Evolutionary conservation across 2,329 filamentous ascomycete genomes (phyloP).

Genomic region (Cordyceps militaris): DNA sequence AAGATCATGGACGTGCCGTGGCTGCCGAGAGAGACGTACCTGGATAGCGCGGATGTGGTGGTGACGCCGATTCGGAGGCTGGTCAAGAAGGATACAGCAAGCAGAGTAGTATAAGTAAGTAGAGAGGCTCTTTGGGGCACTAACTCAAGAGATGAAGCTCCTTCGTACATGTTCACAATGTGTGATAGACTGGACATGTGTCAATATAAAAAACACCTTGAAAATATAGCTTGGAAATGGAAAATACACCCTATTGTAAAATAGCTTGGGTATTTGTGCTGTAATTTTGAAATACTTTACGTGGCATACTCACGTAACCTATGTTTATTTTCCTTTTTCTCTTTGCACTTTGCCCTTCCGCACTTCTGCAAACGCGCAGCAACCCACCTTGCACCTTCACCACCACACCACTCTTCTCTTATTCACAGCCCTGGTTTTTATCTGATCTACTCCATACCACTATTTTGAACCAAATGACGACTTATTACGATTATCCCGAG

Average conservation of each 20-base stretch:
- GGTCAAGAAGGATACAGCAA: not conserved
- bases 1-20: slow-evolving; percentile 75
- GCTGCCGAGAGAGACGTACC: slow-evolving; percentile 20
- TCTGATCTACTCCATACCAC: not conserved
- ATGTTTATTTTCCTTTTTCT: too few species aligned
- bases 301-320: not conserved
- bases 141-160: too few species aligned
- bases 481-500: not conserved
- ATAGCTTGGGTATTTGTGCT: too few species aligned
- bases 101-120: not conserved
- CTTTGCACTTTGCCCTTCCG: not conserved
- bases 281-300: too few species aligned
- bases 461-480: not conserved
- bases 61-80: slow-evolving; percentile 20
- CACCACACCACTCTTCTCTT: not conserved
- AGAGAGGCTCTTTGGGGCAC: not conserved
- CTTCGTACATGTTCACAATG: too few species aligned
- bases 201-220: too few species aligned
- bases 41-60: slow-evolving; percentile 12
- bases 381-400: not conserved
- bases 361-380: not conserved
- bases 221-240: too few species aligned
- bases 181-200: too few species aligned
- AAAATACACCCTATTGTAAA: too few species aligned
- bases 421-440: not conserved